phyloP scores from a whole-genome alignment of 1,284 basidiomycete genomes.

The Ceratobasidium sp. region DNA sequence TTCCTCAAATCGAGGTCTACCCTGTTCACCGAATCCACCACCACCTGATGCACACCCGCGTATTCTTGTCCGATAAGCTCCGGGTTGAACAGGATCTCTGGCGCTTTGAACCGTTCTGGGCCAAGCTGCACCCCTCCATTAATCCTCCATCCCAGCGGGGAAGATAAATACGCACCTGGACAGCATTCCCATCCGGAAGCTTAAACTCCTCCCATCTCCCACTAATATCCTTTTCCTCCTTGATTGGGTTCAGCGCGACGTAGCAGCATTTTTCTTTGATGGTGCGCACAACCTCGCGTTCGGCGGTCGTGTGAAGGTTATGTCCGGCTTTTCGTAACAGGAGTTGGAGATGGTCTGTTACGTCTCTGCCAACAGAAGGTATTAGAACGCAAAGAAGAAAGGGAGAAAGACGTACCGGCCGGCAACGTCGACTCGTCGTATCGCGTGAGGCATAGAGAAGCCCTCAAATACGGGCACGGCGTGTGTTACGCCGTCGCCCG shows the following conservation, averaged over 20 bases:
- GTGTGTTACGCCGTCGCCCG: constrained; percentile 98
- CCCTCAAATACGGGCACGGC: constrained; percentile 99
- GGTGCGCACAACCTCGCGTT: constrained; percentile 95
- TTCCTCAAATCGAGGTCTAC: constrained; percentile 94
- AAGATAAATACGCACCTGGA: constrained; percentile 73
- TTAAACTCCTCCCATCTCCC: constrained; percentile 90
- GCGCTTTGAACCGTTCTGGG: constrained; percentile 94
- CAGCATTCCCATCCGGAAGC: constrained; percentile 94
- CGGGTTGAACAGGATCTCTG: constrained; percentile 98
- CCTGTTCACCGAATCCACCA: constrained; percentile 88
- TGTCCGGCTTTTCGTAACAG: constrained; percentile 95
- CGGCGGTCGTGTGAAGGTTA: constrained; percentile 95
- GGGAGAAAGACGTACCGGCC: constrained; percentile 73
- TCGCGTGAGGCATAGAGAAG: constrained; percentile 99
- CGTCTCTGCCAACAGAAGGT: constrained; percentile 68
- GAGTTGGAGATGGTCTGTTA: constrained; percentile 96
- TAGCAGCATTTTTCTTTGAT: constrained; percentile 99
- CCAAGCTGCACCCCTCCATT: constrained; percentile 74
- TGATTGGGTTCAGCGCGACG: constrained; percentile 88
- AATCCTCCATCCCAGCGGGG: constrained; percentile 13
- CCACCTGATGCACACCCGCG: constrained; percentile 96
- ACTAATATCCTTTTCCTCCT: constrained; percentile 91
- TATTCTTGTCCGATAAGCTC: constrained; percentile 97
- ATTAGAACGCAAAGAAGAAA: neutral
- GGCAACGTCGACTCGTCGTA: constrained; percentile 94